phyloP scores from a whole-genome alignment of 192 early-diverging fungal genomes.

The Umbelopsis vinacea region DNA sequence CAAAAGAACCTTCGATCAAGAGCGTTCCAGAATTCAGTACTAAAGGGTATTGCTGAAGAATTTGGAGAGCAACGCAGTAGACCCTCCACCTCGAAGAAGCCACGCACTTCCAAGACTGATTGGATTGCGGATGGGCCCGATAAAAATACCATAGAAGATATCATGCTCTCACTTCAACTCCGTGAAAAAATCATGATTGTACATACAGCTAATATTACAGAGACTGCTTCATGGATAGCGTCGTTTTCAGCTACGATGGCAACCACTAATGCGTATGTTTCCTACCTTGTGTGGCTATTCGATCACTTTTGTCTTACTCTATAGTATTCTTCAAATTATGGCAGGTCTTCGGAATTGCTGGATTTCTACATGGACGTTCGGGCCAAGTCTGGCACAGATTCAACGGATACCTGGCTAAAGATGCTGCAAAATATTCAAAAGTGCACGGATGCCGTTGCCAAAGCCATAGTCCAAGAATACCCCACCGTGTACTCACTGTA shows the following conservation, averaged over 20 bases:
- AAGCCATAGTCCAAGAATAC: constrained; percentile 40
- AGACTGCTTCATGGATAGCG: constrained; percentile 9
- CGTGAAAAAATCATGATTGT: neutral
- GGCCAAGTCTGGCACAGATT: constrained; percentile 35
- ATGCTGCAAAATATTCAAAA: constrained; percentile 51
- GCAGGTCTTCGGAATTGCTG: neutral
- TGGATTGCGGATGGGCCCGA: constrained; percentile 7
- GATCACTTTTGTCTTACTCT: neutral
- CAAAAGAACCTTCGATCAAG: constrained; percentile 23
- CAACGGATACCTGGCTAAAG: constrained; percentile 42
- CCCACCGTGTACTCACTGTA: constrained; percentile 44
- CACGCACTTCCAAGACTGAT: neutral
- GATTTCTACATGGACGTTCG: constrained; percentile 18
- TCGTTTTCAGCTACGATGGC: neutral
- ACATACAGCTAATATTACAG: neutral
- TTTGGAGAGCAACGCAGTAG: neutral
- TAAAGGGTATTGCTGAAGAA: neutral
- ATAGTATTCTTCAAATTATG: neutral
- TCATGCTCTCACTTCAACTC: neutral
- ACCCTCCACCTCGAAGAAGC: neutral
- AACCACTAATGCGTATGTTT: neutral
- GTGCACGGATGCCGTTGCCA: constrained; percentile 43
- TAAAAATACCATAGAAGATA: neutral
- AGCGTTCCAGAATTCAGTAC: constrained; percentile 36
- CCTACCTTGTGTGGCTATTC: neutral